Base-by-base conservation (phyloP, 2,329 filamentous ascomycete species). In the Hortaea werneckii region DNA sequence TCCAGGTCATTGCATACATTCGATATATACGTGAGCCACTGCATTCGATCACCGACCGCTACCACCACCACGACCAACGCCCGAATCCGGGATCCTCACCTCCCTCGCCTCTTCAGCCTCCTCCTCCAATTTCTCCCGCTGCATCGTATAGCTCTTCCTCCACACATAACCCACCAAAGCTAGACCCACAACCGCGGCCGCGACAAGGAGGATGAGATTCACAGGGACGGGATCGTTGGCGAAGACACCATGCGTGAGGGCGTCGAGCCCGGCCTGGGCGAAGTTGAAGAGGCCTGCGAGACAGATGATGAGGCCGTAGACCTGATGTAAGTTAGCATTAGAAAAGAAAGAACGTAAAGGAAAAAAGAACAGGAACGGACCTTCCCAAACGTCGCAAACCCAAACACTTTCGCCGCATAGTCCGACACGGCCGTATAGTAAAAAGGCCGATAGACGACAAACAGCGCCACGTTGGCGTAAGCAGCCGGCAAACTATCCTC, bases 261-360 rank as follows among this genome's bases (percentile, higher is more conserved):
- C 78, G 63, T 95, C 88, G 30, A 95, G 72, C 0, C 78, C 87
- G 5, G 82, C 83, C 68, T 94, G 87, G 1, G 78, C 78, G 59
- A 95, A 89, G 65, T 94, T 94, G 58, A 88, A 75, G 0, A 95
- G 64, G 0, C 89, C 88, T 0, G 87, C 83, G 1, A 92, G 68
- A 65, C 86, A 94, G 55, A 95, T 94, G 54, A 94, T 85, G 13
- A 89, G 75, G 8, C 88, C 88, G 65, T 95, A 95, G n/a, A 95
- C 87, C 20, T 20, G 4, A 2, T 4, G 20, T 20, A 20, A 20
- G 20, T 20, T 20, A 20, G 20, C 20, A 20, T 20, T 2, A 20
- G 20, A 20, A 20, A 20, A 20, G 4, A 4, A 20, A 20, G 20
- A 20, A 20, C 4, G 20, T 2, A 20, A 20, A 20, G 20, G 20